Conservation (phyloP, 2,329 filamentous ascomycete species). For the Paecilomyces sp. region DNA sequence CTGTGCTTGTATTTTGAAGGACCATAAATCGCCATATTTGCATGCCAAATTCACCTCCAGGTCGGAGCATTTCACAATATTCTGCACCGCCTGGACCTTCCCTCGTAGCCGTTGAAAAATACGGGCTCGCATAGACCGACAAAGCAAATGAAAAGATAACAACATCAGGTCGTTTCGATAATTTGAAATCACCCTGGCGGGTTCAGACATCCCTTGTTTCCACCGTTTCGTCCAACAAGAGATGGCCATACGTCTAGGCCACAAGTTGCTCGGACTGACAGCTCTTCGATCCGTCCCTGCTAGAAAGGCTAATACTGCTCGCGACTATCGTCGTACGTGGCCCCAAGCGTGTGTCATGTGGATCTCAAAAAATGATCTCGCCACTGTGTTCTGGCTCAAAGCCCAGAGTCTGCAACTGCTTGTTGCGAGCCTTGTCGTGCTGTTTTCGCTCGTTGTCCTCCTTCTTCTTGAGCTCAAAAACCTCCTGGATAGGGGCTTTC, state of each 20-base stretch:
- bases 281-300: not conserved
- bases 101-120: not conserved
- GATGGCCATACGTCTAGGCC: not conserved
- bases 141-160: not conserved
- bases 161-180: not conserved
- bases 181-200: not conserved
- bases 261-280: not conserved
- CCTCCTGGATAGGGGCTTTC: conserved; percentile 59
- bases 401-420: conserved; percentile 67
- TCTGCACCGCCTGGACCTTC: conserved; percentile 30
- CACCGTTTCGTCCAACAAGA: not conserved
- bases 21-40: not conserved
- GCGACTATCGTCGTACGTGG: not conserved
- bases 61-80: conserved; percentile 47
- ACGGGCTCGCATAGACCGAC: not conserved
- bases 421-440: conserved; percentile 64
- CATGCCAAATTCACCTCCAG: conserved; percentile 3
- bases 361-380: conserved; percentile 61
- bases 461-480: conserved; percentile 66
- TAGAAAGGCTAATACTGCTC: not conserved
- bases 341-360: not conserved
- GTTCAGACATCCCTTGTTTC: not conserved
- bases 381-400: conserved; percentile 82
- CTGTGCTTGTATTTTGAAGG: not conserved
- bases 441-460: conserved; percentile 62